Evolutionary conservation across 2,329 filamentous ascomycete genomes (phyloP), one percentile per base, ranked within the genome.

Genomic region (Magnaporthales sp.): DNA sequence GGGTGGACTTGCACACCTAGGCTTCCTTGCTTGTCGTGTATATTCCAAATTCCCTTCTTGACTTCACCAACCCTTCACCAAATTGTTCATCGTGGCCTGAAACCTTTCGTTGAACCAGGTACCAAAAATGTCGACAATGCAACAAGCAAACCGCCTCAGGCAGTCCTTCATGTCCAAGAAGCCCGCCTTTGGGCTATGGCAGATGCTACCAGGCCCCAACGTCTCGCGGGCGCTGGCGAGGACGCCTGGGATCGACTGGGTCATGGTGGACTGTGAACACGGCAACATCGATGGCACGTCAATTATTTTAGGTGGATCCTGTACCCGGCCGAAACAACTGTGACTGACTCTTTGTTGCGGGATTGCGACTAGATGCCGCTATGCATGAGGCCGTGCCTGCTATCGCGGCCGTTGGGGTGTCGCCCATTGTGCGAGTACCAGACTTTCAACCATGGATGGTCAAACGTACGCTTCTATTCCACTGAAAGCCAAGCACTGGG

Each of bases 201-300:
- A 89, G 76, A 87, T 87, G 80, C 76, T 89, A 66, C 86, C 86
- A 0, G 84, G 86, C 0, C 79, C 81, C 61, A 88, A 88, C 68
- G 77, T 88, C 13, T 86, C 86, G 5, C 80, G 86, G 66, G 75
- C 82, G 22, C 77, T 91, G 63, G 87, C 89, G 1, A 79, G 86
- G 66, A 83, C 82, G 2, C 77, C 83, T 1, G 88, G 87, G 0
- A 81, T 88, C 1, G 88, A 91, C 73, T 90, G 88, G 82, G 84
- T 91, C 10, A 79, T 89, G 74, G 84, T 86, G 29, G 84, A 86
- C 72, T 84, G 83, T 71, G 83, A 84, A 68, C 84, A 86, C 72
- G 84, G 84, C 7, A 84, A 82, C 66, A 83, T 86, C 56, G 82
- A 83, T 69, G 82, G 81, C 82, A 73, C 15, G 38, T 22, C 56